A percentile compares a stretch with the other conserved stretches of the same genome.
These are phyloP conservation scores for Marasmius fiardii DNA, from an alignment of 1,284 basidiomycete species.

Conservation along the genomic window DNA sequence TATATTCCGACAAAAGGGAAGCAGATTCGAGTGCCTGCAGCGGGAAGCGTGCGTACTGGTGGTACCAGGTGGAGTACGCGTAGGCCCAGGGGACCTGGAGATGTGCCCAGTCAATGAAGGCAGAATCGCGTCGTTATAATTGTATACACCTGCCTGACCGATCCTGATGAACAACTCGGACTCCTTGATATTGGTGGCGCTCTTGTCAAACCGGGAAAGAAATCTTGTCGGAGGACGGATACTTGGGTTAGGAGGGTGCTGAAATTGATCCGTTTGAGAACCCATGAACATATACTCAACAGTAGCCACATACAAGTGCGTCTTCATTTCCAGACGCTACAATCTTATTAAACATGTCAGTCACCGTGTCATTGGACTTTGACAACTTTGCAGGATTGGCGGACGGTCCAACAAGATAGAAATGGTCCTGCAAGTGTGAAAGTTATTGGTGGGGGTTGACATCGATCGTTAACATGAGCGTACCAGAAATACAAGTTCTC, in stretches of 20 bases:
- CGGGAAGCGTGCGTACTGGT: slow-evolving; percentile 48
- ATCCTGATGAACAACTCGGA: slow-evolving; percentile 42
- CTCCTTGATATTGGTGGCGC: slow-evolving; percentile 55
- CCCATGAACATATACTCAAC: slow-evolving; percentile 20
- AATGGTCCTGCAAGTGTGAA: slow-evolving; percentile 32
- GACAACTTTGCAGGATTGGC: slow-evolving; percentile 31
- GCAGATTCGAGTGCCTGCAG: slow-evolving; percentile 44
- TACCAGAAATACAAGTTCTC: slow-evolving; percentile 40
- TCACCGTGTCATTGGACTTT: slow-evolving; percentile 27
- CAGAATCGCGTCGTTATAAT: slow-evolving; percentile 4
- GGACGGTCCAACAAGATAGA: slow-evolving; percentile 34
- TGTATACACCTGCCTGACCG: slow-evolving; percentile 36
- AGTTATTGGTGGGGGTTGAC: neutral
- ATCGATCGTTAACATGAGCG: neutral
- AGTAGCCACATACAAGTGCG: slow-evolving; percentile 6
- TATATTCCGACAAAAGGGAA: slow-evolving; percentile 43
- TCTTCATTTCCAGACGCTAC: slow-evolving; percentile 35
- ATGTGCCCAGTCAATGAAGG: neutral
- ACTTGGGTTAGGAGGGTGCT: slow-evolving; percentile 1
- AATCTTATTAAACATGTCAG: slow-evolving; percentile 42
- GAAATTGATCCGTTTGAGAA: neutral
- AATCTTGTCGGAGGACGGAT: slow-evolving; percentile 37
- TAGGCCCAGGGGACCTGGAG: slow-evolving; percentile 48
- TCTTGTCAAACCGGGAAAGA: slow-evolving; percentile 51
- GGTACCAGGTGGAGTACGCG: slow-evolving; percentile 50